Evolutionary conservation across 768 basidiomycete species (phyloP).

Genomic region (Rhodosporidiobolus sp.): DNA sequence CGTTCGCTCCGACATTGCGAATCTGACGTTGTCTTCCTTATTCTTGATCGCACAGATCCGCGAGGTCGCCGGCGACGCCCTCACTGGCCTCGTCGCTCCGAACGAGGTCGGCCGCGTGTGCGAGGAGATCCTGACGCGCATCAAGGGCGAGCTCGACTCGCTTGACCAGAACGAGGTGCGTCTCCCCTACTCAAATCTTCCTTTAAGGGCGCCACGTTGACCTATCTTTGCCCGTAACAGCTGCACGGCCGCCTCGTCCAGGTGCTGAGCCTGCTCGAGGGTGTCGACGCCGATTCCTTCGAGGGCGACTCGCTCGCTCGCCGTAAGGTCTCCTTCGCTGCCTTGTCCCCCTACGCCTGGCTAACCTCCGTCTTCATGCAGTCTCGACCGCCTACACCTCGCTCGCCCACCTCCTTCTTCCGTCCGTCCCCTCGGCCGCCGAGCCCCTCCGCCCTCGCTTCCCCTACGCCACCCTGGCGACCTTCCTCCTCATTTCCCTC

Average conservation of each 20-base stretch:
- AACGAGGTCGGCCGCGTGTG: background rate
- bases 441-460: background rate
- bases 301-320: background rate
- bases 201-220: too few species aligned
- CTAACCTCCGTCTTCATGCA: background rate
- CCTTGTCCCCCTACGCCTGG: background rate
- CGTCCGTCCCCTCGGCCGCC: background rate
- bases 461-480: conserved; percentile 26
- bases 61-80: conserved; percentile 31
- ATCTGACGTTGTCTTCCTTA: background rate
- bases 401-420: background rate
- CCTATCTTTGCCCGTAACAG: background rate
- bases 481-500: conserved; percentile 23
- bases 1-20: too few species aligned
- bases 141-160: background rate
- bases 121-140: background rate
- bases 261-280: conserved; percentile 18
- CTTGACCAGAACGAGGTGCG: conserved; percentile 31
- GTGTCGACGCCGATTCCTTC: background rate
- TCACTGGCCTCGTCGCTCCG: conserved; percentile 30
- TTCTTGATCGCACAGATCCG: conserved; percentile 19
- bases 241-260: conserved; percentile 30
- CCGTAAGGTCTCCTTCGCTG: background rate
- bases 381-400: conserved; percentile 10
- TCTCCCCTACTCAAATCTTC: background rate